phyloP scores from a whole-genome alignment of 1,284 basidiomycete genomes.

The Nidula niveotomentosa region DNA sequence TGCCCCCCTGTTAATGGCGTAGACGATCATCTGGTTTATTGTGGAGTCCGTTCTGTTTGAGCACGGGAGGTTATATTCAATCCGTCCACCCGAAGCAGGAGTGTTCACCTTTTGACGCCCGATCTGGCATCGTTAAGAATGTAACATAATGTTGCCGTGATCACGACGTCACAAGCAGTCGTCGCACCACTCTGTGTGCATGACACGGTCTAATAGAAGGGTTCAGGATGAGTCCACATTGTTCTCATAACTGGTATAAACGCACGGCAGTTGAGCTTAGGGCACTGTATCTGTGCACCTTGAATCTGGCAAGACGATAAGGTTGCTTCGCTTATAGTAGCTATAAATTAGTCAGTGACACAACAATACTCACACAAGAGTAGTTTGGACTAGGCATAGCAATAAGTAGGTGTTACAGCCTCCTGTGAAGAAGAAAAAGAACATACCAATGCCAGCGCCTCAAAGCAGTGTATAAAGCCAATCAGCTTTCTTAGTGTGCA shows the following conservation, averaged over 20 bases:
- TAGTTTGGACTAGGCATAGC: not conserved
- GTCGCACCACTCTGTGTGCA: conserved; percentile 8
- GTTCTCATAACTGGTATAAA: not conserved
- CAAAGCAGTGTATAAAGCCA: no score
- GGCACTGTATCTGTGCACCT: not conserved
- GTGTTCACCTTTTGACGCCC: conserved; percentile 5
- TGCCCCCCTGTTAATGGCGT: conserved; percentile 7
- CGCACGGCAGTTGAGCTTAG: not conserved
- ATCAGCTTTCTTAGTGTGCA: no score
- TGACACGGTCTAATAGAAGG: not conserved
- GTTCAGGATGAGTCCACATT: no score
- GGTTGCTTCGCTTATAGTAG: not conserved
- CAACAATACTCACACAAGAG: not conserved
- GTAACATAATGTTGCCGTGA: conserved; percentile 5
- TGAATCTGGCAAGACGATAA: not conserved
- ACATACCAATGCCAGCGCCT: no score
- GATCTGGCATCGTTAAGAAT: conserved; percentile 6
- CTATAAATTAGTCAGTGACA: no score
- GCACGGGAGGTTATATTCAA: not conserved
- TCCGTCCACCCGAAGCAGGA: not conserved
- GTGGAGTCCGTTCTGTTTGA: conserved; percentile 4
- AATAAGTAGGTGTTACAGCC: not conserved
- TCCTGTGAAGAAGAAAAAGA: no score
- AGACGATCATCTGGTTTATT: conserved; percentile 8
- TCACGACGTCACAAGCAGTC: conserved; percentile 7